phyloP scores from a whole-genome alignment of 2,329 filamentous ascomycete species.

The Xylaria digitata region DNA sequence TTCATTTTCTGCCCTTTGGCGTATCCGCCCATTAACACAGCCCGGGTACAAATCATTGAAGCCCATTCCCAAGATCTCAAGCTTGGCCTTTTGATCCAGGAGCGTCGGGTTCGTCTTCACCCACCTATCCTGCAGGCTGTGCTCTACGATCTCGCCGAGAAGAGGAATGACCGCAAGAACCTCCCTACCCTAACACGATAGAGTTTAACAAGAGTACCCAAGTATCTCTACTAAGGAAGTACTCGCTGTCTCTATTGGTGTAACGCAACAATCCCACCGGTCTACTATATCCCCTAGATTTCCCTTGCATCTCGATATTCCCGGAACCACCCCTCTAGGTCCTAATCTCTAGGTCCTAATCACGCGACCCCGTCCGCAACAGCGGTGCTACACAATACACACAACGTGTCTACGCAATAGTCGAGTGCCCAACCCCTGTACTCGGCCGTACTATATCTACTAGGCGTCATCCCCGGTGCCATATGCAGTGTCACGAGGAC shows the following conservation, averaged over 20 bases:
- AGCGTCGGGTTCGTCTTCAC: constrained; percentile 63
- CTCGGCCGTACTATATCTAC: constrained; percentile 63
- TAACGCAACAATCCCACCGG: constrained; percentile 39
- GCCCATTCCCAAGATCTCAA: constrained; percentile 59
- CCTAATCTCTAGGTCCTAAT: constrained; percentile 36
- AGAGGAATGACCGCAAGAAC: constrained; percentile 5
- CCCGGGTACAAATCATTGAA: constrained; percentile 35
- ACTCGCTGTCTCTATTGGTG: constrained; percentile 56
- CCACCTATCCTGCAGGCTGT: constrained; percentile 63
- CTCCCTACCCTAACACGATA: constrained; percentile 52
- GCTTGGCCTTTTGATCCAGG: constrained; percentile 60
- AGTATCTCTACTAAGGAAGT: constrained; percentile 55
- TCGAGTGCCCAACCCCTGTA: constrained; percentile 58
- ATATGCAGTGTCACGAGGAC: constrained; percentile 68
- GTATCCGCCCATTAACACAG: constrained; percentile 13
- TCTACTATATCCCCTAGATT: constrained; percentile 20
- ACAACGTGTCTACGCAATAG: constrained; percentile 50
- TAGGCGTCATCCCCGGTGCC: constrained; percentile 62
- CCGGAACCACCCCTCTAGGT: constrained; percentile 41
- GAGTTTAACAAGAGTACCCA: constrained; percentile 59
- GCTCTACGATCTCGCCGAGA: constrained; percentile 57
- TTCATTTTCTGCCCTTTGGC: neutral
- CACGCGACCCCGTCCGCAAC: constrained; percentile 40
- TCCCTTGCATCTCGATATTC: constrained; percentile 40
- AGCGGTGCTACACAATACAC: constrained; percentile 42